phyloP scores from a whole-genome alignment of 2,329 filamentous ascomycete genomes.

The Metarhizium anisopliae region DNA sequence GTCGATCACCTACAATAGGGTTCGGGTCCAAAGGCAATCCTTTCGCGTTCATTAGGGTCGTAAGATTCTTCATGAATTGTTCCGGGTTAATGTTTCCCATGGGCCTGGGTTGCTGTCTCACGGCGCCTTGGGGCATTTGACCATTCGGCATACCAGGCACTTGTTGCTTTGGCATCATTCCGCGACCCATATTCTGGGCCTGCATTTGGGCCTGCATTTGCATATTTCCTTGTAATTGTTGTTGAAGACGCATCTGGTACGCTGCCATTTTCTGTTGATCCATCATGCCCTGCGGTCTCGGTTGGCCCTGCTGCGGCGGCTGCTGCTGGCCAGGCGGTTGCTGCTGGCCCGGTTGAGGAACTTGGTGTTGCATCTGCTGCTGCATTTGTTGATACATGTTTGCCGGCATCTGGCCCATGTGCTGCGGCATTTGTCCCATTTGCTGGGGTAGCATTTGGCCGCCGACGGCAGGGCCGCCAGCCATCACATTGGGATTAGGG shows the following conservation, averaged over 20 bases:
- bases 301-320: constrained; percentile 30
- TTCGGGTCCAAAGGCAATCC: constrained; percentile 65
- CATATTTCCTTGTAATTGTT: constrained; percentile 55
- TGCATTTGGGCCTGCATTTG: constrained; percentile 46
- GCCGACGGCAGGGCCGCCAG: constrained; percentile 13
- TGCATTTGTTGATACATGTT: constrained; percentile 30
- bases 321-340: constrained; percentile 37
- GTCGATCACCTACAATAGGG: constrained; percentile 64
- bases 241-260: constrained; percentile 78
- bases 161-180: constrained; percentile 45
- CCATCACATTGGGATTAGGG: constrained; percentile 44
- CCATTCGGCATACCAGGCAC: constrained; percentile 44
- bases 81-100: constrained; percentile 47
- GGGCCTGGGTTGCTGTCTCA: constrained; percentile 40
- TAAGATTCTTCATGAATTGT: constrained; percentile 66
- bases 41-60: constrained; percentile 67
- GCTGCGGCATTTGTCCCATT: constrained; percentile 36
- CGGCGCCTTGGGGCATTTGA: constrained; percentile 41
- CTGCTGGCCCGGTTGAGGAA: constrained; percentile 57
- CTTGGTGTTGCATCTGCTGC: constrained; percentile 29
- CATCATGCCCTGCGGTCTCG: constrained; percentile 26
- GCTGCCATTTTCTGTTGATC: constrained; percentile 66
- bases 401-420: constrained; percentile 40
- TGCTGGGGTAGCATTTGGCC: constrained; percentile 47
- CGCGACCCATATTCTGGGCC: constrained; percentile 32